Percentiles rank a stretch among this genome's conserved stretches.
Evolutionary conservation across 177 flowering plant genomes (phyloP).

Genomic region (Vitis hybrid): DNA sequence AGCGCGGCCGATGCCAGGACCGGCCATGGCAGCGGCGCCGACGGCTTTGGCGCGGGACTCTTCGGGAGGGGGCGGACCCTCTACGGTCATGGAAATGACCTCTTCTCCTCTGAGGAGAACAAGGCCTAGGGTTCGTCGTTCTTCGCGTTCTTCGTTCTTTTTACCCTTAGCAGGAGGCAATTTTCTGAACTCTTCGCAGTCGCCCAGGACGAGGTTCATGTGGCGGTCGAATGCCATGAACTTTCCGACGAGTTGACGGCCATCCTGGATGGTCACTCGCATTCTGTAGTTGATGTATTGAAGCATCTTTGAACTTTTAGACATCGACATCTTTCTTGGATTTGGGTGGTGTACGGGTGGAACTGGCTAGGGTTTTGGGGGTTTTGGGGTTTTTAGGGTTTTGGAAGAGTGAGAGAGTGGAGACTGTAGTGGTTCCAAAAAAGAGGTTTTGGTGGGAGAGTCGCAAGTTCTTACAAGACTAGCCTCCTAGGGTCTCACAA

Average conservation of each 20-base stretch:
- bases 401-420: too few species aligned
- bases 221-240: conserved; percentile 99
- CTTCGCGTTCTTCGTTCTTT: conserved; percentile 74
- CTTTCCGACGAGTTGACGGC: conserved; percentile 88
- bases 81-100: conserved; percentile 94
- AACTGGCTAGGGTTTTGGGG: too few species aligned
- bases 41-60: conserved; percentile 80
- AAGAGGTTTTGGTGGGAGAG: too few species aligned
- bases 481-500: too few species aligned
- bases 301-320: conserved; percentile 94
- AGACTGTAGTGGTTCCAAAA: too few species aligned
- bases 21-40: conserved; percentile 53
- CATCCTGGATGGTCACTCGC: conserved; percentile 96
- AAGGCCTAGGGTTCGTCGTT: conserved; percentile 86
- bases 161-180: conserved; percentile 80
- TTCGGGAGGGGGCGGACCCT: conserved; percentile 97
- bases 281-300: conserved; percentile 92
- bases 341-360: too few species aligned
- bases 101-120: conserved; percentile 91
- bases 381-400: too few species aligned
- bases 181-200: conserved; percentile 92
- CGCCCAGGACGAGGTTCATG: conserved; percentile 94
- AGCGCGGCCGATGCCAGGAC: conserved; percentile 79
- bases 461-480: too few species aligned
- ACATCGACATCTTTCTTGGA: conserved; percentile 39